These are phyloP conservation scores for Carex cristatella DNA, from an alignment of 176 grass and related monocot genomes.

Conservation along the genomic window DNA sequence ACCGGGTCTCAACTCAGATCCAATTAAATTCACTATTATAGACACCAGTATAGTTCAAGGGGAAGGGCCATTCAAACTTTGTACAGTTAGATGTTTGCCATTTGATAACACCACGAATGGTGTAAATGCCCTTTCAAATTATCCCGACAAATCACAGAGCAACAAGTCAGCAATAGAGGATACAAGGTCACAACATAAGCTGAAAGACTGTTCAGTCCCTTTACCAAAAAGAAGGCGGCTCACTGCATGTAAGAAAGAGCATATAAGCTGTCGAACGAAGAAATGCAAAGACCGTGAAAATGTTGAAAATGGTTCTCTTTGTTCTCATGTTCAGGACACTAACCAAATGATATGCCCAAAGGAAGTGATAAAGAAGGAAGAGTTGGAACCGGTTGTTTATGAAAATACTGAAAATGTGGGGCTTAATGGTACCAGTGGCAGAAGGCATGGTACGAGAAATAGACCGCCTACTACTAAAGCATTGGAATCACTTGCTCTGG, in stretches of 20 bases:
- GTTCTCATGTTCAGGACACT: neutral
- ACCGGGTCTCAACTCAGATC: neutral
- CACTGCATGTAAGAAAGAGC: neutral
- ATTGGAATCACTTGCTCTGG: conserved; percentile 31
- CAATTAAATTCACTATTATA: neutral
- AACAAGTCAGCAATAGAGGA: neutral
- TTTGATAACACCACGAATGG: neutral
- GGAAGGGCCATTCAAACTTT: neutral
- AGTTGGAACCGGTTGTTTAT: neutral
- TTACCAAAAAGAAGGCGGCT: neutral
- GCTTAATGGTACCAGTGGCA: conserved; percentile 42
- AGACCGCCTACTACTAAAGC: conserved; percentile 67
- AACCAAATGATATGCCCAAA: neutral
- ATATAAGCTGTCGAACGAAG: neutral
- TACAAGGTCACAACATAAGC: neutral
- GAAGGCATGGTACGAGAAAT: conserved; percentile 79
- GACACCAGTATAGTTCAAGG: neutral
- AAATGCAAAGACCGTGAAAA: neutral
- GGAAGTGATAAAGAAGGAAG: neutral
- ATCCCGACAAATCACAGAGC: neutral
- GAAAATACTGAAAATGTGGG: neutral
- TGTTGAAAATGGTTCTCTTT: neutral
- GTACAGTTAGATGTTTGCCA: neutral
- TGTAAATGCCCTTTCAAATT: neutral
- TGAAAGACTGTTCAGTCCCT: neutral